Evolutionary conservation across 2,329 filamentous ascomycete genomes (phyloP).

Genomic region (Ascochyta rabiei): DNA sequence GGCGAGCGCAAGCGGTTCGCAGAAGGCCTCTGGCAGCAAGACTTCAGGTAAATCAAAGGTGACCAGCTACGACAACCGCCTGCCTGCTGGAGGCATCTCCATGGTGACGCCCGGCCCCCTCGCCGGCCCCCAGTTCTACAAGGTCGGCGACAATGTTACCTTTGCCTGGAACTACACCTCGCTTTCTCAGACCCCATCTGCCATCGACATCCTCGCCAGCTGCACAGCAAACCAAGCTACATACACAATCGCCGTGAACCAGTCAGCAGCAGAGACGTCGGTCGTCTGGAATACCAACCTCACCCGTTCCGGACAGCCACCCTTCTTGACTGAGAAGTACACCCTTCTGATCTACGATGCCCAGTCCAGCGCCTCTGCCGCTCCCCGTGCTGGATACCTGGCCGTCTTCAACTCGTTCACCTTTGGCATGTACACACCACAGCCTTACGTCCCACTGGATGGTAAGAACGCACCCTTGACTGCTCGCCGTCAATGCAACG

Average conservation of each 20-base stretch:
- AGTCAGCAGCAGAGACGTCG: conserved; percentile 58
- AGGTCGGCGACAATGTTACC: conserved; percentile 66
- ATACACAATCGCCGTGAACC: conserved; percentile 67
- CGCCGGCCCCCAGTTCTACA: conserved; percentile 64
- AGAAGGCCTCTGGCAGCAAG: conserved; percentile 25
- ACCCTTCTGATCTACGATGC: conserved; percentile 69
- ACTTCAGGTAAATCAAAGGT: conserved; percentile 28
- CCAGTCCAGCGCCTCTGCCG: conserved; percentile 57
- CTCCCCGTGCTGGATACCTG: conserved; percentile 62
- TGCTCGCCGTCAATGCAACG: neutral
- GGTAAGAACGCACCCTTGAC: conserved; percentile 47
- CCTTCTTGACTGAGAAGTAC: conserved; percentile 65
- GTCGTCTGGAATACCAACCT: conserved; percentile 66
- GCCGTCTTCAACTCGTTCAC: conserved; percentile 57
- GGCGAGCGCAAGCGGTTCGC: conserved; percentile 23
- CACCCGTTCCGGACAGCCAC: conserved; percentile 38
- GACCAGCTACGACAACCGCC: conserved; percentile 57
- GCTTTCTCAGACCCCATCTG: conserved; percentile 62
- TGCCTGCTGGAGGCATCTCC: conserved; percentile 64
- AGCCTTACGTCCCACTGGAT: conserved; percentile 56
- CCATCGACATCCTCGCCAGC: conserved; percentile 66
- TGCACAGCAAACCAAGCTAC: conserved; percentile 64
- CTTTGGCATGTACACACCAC: conserved; percentile 68
- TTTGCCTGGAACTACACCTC: conserved; percentile 75
- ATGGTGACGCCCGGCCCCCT: conserved; percentile 64